Percentiles rank a stretch among this genome's conserved stretches.
Conservation (phyloP, 192 early-diverging fungal species). For the Podila epicladia region DNA sequence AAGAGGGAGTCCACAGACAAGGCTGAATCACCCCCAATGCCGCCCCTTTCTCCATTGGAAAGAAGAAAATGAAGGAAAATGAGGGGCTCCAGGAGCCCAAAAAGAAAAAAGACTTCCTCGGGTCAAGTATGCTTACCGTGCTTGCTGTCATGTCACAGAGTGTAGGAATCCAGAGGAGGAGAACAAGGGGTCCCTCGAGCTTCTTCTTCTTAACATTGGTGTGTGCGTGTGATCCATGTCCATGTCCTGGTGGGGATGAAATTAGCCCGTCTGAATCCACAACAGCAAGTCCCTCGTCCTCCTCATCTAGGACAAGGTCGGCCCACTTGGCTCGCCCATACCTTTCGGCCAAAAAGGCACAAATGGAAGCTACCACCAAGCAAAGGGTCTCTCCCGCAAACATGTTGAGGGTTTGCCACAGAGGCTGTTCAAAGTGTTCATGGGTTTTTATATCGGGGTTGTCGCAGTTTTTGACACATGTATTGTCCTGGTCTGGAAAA, state of each 20-base stretch:
- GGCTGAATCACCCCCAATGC: too few species aligned
- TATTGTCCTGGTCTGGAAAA: slow-evolving; percentile 79
- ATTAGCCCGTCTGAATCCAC: slow-evolving; percentile 54
- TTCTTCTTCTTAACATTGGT: slow-evolving; percentile 36
- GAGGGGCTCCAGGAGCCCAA: too few species aligned
- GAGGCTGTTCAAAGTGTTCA: slow-evolving; percentile 92
- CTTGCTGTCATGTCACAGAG: slow-evolving; percentile 84
- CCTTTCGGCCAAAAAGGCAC: slow-evolving; percentile 29
- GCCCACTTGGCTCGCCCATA: slow-evolving; percentile 38
- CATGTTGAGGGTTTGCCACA: slow-evolving; percentile 99
- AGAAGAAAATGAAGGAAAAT: too few species aligned
- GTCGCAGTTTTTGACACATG: slow-evolving; percentile 91
- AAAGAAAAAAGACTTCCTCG: too few species aligned
- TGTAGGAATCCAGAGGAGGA: slow-evolving; percentile 83
- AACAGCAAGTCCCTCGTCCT: slow-evolving; percentile 26
- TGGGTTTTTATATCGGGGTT: slow-evolving; percentile 72
- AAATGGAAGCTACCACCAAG: slow-evolving; percentile 72
- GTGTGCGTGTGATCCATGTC: slow-evolving; percentile 15
- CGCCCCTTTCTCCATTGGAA: too few species aligned
- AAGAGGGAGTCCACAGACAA: too few species aligned
- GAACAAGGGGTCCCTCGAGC: slow-evolving; percentile 62
- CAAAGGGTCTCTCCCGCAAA: slow-evolving; percentile 93
- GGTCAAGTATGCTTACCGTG: slow-evolving; percentile 56
- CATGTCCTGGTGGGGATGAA: slow-evolving; percentile 24
- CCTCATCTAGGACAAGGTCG: slow-evolving; percentile 17